Conservation (phyloP, 139 green algal genomes). For the Spirogloea muscicola region DNA sequence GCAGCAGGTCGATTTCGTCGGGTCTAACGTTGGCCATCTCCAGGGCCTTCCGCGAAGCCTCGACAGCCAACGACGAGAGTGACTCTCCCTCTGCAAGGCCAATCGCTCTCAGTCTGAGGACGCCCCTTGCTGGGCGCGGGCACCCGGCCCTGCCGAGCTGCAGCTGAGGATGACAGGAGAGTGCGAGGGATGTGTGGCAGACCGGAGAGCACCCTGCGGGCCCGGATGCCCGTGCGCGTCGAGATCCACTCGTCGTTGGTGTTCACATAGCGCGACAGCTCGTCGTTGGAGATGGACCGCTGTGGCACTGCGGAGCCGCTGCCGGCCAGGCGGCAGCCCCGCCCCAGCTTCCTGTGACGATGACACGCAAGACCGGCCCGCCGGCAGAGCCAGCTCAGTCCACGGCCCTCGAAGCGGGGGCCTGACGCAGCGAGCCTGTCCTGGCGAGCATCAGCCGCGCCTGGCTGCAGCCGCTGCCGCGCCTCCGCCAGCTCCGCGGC, state of each 20-base stretch:
- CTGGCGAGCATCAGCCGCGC: too few species aligned
- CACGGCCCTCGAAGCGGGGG: too few species aligned
- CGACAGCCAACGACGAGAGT: conserved; percentile 60
- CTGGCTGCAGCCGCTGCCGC: too few species aligned
- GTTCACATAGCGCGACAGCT: conserved; percentile 85
- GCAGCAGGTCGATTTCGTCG: conserved; percentile 83
- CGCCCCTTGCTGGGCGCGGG: too few species aligned
- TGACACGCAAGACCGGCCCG: too few species aligned
- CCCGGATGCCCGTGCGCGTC: conserved; percentile 77
- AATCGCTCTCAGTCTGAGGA: too few species aligned
- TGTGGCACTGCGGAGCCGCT: conserved; percentile 75
- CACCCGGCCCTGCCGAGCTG: too few species aligned
- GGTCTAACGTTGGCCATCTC: conserved; percentile 80
- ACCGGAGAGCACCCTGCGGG: conserved; percentile 19
- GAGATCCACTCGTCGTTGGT: conserved; percentile 98
- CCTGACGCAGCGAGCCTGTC: too few species aligned
- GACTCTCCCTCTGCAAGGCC: conserved; percentile 30
- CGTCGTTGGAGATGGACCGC: conserved; percentile 79
- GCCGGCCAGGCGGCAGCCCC: conserved; percentile 59
- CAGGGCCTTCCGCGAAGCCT: conserved; percentile 67
- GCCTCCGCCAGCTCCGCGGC: too few species aligned
- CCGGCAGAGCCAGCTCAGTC: too few species aligned
- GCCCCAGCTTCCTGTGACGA: conserved; percentile 30
- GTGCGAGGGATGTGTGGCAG: too few species aligned
- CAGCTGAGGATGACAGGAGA: too few species aligned